Conservation (phyloP, 805 yeast genomes). For the Nakazawaea ishiwadae region DNA sequence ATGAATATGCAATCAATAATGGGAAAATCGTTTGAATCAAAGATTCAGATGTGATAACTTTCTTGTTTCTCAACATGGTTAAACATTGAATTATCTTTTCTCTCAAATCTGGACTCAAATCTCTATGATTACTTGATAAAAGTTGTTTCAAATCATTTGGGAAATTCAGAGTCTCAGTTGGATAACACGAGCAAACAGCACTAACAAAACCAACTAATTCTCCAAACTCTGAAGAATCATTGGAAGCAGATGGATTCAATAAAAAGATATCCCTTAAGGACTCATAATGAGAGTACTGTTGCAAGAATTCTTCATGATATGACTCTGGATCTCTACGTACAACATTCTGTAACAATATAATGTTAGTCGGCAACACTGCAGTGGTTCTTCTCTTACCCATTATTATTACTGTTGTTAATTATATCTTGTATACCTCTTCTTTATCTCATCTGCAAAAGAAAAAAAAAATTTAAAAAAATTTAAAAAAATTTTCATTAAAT, state of each 20-base stretch:
- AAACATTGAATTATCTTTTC: slow-evolving; percentile 89
- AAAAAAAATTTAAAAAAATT: slow-evolving; percentile 1
- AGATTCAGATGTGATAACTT: slow-evolving; percentile 70
- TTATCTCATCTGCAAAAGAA: slow-evolving; percentile 7
- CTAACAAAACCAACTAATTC: slow-evolving; percentile 88
- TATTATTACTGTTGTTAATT: background rate
- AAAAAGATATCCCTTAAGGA: slow-evolving; percentile 84
- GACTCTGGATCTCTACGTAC: slow-evolving; percentile 94
- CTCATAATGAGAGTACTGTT: slow-evolving; percentile 90
- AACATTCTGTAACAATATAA: slow-evolving; percentile 85
- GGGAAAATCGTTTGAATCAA: slow-evolving; percentile 89
- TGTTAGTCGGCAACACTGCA: slow-evolving; percentile 87
- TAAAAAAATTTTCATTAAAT: slow-evolving; percentile 1
- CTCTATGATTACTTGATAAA: slow-evolving; percentile 71
- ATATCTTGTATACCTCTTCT: background rate
- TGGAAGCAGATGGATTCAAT: slow-evolving; percentile 49
- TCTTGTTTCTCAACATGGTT: slow-evolving; percentile 86
- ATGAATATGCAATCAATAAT: slow-evolving; percentile 62
- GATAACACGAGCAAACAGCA: slow-evolving; percentile 88
- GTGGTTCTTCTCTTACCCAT: slow-evolving; percentile 92
- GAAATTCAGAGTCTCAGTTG: slow-evolving; percentile 79
- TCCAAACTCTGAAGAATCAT: slow-evolving; percentile 59
- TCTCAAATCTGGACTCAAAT: slow-evolving; percentile 76
- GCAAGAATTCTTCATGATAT: slow-evolving; percentile 87
- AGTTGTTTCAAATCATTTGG: slow-evolving; percentile 76